Base-by-base conservation (phyloP, 805 yeast species). In the Candida berthetii region DNA sequence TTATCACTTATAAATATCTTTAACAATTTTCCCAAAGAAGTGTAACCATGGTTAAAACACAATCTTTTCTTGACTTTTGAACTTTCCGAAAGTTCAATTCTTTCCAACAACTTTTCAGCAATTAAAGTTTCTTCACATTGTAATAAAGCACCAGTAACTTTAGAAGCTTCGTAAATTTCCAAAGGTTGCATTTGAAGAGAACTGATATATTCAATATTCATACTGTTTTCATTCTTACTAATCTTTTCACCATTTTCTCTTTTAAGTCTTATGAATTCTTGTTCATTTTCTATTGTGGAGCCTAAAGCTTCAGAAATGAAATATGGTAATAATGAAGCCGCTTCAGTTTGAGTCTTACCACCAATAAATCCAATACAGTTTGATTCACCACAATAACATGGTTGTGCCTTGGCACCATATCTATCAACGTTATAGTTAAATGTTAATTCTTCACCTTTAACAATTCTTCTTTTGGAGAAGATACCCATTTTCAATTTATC, bases 281-380 rank as follows among this genome's bases (percentile, higher is more conserved):
- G 82, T 57, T 87, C 96, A 47, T 78, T 79, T 20, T 72, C 71
- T 1, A 76, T 66, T 13, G 76, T 68, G 9, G 90, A 82, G 16
- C 96, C 96, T 37, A 93, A 70, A 0, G 96, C 97, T 47, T 85
- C 95, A 9, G 93, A 79, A 29, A 85, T 73, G 19, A 80, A 76
- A 47, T 86, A 91, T 2, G 98, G 96, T 38, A 91, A 70, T 43
- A 87, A 65, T 32, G 86, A 72, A 1, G 91, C 91, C 27, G 91
- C 85, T 51, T 89, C 96, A 2, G 98, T 89, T 65, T 93, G 99
- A 3, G 96, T 91, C 62, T 89, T 90, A 38, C 99, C 99, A 49
- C 98, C 99, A 69, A 91, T 78, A 49, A 84, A 82, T 28, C 97
- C 96, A 35, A 88, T 73, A 72, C 99, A 91, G 62, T 88, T 90